phyloP scores from a whole-genome alignment of 306 rosid species.

The Cyamopsis tetragonoloba region DNA sequence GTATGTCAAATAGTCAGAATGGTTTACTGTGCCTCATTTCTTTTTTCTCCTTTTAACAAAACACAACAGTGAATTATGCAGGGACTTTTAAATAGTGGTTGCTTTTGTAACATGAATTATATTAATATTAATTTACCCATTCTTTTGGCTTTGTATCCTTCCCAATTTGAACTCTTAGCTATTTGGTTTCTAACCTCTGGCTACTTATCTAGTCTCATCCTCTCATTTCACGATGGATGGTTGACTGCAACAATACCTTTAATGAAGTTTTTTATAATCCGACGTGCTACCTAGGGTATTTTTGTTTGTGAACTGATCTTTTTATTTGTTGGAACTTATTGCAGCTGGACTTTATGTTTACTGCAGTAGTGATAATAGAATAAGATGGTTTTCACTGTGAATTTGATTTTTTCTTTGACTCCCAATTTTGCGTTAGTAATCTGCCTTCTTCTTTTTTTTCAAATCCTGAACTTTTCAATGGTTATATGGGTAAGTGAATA shows the following conservation, averaged over 20 bases:
- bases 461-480: constrained; percentile 6
- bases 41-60: no score
- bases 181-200: not conserved
- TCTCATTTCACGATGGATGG: constrained; percentile 1
- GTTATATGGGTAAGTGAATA: not conserved
- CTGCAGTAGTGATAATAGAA: not conserved
- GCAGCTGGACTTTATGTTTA: not conserved
- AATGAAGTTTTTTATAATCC: no score
- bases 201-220: constrained; percentile 7
- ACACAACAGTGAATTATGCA: not conserved
- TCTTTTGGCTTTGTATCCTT: not conserved
- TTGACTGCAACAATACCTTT: no score
- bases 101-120: not conserved
- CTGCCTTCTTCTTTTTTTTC: not conserved
- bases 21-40: not conserved
- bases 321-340: not conserved
- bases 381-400: not conserved
- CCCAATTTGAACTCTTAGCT: not conserved
- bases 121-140: not conserved
- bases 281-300: not conserved
- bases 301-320: not conserved
- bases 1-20: not conserved
- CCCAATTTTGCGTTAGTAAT: not conserved
- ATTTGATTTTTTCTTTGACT: not conserved
- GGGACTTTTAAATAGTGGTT: not conserved